A percentile compares a stretch with the other conserved stretches of the same genome.
These are phyloP conservation scores for Paecilomyces niveus DNA, from an alignment of 2,329 filamentous ascomycete species.

Conservation along the genomic window DNA sequence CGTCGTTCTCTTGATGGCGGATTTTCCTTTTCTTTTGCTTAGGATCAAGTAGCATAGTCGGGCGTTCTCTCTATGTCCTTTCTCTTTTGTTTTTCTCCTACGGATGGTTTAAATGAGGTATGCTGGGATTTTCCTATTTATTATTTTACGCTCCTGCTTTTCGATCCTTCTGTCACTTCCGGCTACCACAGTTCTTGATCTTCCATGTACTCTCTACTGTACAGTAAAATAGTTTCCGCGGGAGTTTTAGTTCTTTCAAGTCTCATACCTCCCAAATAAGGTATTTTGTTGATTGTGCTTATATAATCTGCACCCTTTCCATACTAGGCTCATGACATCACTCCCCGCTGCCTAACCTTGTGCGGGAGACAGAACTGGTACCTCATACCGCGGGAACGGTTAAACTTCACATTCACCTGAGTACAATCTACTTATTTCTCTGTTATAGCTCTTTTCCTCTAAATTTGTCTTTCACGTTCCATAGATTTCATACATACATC, in stretches of 20 bases:
- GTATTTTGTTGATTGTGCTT: background rate
- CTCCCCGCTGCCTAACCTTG: background rate
- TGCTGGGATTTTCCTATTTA: background rate
- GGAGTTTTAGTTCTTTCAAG: background rate
- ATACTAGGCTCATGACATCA: background rate
- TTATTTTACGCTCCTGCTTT: background rate
- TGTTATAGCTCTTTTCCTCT: background rate
- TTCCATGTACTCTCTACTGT: background rate
- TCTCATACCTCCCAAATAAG: background rate
- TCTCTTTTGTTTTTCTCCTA: slow-evolving; percentile 4
- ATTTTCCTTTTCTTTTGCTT: slow-evolving; percentile 2
- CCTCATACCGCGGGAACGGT: background rate
- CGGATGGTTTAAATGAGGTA: background rate
- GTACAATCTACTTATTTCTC: background rate
- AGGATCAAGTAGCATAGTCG: slow-evolving; percentile 14
- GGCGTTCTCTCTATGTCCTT: slow-evolving; percentile 12
- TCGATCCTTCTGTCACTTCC: background rate
- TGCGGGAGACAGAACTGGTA: background rate
- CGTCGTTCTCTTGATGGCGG: background rate
- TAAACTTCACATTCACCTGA: background rate
- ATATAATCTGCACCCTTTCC: background rate
- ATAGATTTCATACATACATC: background rate
- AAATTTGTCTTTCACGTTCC: background rate
- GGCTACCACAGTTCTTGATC: background rate
- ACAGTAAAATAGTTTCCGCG: background rate